Percentiles rank a stretch among this genome's conserved stretches.
Evolutionary conservation across 2,329 filamentous ascomycete species (phyloP).

Genomic region (Claviceps spartinae): DNA sequence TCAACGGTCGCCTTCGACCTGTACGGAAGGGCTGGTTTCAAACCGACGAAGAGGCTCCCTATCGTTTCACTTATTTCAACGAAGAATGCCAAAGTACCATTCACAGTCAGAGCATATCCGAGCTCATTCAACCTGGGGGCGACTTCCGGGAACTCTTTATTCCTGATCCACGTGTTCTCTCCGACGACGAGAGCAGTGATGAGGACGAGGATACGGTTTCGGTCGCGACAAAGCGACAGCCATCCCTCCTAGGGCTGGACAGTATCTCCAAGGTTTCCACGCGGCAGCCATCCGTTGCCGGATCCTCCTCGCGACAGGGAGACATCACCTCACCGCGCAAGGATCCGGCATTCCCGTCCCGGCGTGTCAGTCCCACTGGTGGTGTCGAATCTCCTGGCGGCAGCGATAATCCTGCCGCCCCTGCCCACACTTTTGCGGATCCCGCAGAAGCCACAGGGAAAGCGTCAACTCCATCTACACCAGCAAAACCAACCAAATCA

Average conservation of each 20-base stretch:
- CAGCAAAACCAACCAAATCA: slow-evolving; percentile 19
- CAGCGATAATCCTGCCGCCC: slow-evolving; percentile 7
- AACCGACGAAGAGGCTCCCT: slow-evolving; percentile 78
- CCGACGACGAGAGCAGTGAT: slow-evolving; percentile 58
- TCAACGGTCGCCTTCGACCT: slow-evolving; percentile 77
- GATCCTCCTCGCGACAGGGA: slow-evolving; percentile 13
- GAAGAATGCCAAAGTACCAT: slow-evolving; percentile 93
- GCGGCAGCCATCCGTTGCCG: slow-evolving; percentile 30
- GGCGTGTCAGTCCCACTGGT: slow-evolving; percentile 33
- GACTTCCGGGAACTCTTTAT: slow-evolving; percentile 82
- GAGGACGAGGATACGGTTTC: slow-evolving; percentile 27
- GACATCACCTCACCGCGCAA: slow-evolving; percentile 17
- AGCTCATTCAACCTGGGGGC: slow-evolving; percentile 72
- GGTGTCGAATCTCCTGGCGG: slow-evolving; percentile 23
- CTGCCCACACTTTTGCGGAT: slow-evolving; percentile 2
- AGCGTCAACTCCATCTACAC: too few relatives aligned
- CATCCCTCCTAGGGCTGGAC: slow-evolving; percentile 15
- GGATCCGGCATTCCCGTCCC: slow-evolving; percentile 24
- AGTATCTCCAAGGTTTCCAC: slow-evolving; percentile 31
- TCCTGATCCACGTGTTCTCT: slow-evolving; percentile 66
- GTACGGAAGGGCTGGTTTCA: slow-evolving; percentile 72
- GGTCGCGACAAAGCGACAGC: slow-evolving; percentile 12
- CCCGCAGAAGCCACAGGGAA: slow-evolving; percentile 10
- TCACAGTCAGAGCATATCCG: slow-evolving; percentile 88
- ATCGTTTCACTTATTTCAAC: slow-evolving; percentile 97